Evolutionary conservation across 2,329 filamentous ascomycete species (phyloP), one percentile per base, ranked within the genome.

Genomic region (Trichoderma pleuroti): DNA sequence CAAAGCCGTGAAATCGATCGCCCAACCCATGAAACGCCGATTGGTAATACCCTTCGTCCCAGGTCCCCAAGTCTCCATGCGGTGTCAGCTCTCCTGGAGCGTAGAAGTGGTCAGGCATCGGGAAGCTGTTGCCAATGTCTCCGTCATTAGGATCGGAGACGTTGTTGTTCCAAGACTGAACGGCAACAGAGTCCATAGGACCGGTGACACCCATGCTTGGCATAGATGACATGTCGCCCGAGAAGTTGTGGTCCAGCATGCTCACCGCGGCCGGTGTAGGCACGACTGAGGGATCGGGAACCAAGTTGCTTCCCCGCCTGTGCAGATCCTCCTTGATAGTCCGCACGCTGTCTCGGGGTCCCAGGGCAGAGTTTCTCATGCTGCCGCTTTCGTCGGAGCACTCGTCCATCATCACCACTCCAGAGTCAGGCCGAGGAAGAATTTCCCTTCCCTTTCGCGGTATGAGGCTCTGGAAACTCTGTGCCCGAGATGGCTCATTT

Each of bases 401-500:
- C 11, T 70, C 79, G 46, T 82, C 81, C 16, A 82, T 81, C 68
- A 82, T 74, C 1, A 81, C 77, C 0, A 82, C 79, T 3, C 81
- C 81, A 0, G 81, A 82, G 56, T 82, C 81, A 0, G 81, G 81
- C 0, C 81, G 74, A 1, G 80, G 78, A 10, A 72, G 72, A 2
- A 77, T 73, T 0, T 73, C 76, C 6, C 76, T 74, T 5, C 73
- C 70, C 34, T 79, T 77, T 6, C 77, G 73, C 5, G 74, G 73
- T 7, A 74, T 65, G 18, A 75, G 26, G 21, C 63, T 74, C 7
- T 77, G 76, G 0, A 73, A 65, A 34, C 71, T 66, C 34, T 76
- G 74, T 0, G 73, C 71, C 14, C 76, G 67, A 1, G 72, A 28
- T 3, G 77, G 74, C 42, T 82, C 80, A 60, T 75, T 77, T 70